Conservation (phyloP, 2,329 filamentous ascomycete species). For the Nemania abortiva region DNA sequence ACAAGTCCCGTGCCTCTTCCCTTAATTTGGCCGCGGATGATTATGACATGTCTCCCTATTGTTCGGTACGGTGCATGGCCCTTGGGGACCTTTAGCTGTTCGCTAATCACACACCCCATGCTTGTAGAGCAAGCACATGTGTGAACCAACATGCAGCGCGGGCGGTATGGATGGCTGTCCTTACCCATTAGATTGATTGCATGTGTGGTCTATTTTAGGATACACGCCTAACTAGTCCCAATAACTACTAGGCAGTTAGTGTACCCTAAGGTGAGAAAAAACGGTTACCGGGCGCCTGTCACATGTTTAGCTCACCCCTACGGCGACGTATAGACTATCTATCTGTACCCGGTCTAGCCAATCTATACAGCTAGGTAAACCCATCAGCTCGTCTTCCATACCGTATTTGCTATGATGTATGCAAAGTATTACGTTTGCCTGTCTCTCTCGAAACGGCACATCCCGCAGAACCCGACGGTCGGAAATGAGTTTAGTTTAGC, state of each 20-base stretch:
- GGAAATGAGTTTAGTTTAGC: constrained; percentile 9
- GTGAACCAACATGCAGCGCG: constrained; percentile 27
- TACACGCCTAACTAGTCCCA: not conserved
- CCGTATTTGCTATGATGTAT: not conserved
- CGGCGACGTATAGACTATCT: no score
- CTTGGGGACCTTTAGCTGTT: constrained; percentile 7
- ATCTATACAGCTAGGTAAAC: not conserved
- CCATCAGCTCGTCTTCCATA: not conserved
- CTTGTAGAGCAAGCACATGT: not conserved
- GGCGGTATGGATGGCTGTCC: constrained; percentile 15
- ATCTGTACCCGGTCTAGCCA: not conserved
- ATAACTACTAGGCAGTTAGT: not conserved
- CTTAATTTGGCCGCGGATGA: constrained; percentile 13
- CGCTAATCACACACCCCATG: constrained; percentile 28
- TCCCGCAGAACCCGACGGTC: not conserved
- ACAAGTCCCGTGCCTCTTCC: constrained; percentile 25
- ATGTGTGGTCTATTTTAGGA: constrained; percentile 29
- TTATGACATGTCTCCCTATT: not conserved
- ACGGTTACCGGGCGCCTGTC: constrained; percentile 16
- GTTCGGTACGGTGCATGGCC: not conserved
- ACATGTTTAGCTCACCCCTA: not conserved
- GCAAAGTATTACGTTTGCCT: not conserved
- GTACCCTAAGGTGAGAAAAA: constrained; percentile 25
- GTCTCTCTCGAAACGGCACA: not conserved
- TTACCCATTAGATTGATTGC: constrained; percentile 23